phyloP scores from a whole-genome alignment of 2,329 filamentous ascomycete genomes.

The Pseudogymnoascus sp. region DNA sequence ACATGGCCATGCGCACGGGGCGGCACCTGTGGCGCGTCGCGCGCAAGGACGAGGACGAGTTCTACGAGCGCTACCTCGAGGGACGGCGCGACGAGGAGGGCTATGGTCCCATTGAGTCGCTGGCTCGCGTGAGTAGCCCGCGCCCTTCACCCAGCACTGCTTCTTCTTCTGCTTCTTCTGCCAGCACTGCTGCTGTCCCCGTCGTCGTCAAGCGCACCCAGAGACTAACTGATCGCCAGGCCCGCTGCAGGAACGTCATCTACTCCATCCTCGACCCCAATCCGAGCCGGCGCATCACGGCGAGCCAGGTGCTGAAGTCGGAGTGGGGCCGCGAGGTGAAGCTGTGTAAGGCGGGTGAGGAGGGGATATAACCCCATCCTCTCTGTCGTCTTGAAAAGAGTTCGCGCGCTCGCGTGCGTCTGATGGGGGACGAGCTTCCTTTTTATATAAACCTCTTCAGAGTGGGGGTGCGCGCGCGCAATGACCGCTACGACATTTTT shows the following conservation, averaged over 20 bases:
- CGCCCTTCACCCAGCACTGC: not conserved
- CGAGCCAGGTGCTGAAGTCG: slow-evolving; percentile 92
- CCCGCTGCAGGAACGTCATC: slow-evolving; percentile 95
- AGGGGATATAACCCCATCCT: slow-evolving; percentile 61
- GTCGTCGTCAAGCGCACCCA: not conserved
- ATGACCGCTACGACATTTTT: too few species aligned
- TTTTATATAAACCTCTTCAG: not conserved
- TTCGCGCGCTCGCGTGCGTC: not conserved
- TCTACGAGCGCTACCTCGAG: slow-evolving; percentile 88
- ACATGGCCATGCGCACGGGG: slow-evolving; percentile 98
- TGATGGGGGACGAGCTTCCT: not conserved
- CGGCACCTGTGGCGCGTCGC: slow-evolving; percentile 95
- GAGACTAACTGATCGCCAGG: slow-evolving; percentile 42
- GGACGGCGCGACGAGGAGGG: slow-evolving; percentile 90
- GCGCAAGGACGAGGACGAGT: slow-evolving; percentile 94
- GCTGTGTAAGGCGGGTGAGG: slow-evolving; percentile 91
- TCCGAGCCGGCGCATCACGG: slow-evolving; percentile 82
- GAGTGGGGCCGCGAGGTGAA: slow-evolving; percentile 99
- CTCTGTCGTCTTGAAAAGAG: not conserved
- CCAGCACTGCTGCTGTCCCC: too few species aligned
- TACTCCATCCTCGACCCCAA: slow-evolving; percentile 98
- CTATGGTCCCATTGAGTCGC: slow-evolving; percentile 89
- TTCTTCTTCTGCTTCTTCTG: not conserved
- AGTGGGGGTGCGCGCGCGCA: not conserved
- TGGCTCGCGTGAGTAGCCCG: slow-evolving; percentile 69